Base-by-base conservation (phyloP, 2,329 filamentous ascomycete species). In the Arthrobotrys musiformis region DNA sequence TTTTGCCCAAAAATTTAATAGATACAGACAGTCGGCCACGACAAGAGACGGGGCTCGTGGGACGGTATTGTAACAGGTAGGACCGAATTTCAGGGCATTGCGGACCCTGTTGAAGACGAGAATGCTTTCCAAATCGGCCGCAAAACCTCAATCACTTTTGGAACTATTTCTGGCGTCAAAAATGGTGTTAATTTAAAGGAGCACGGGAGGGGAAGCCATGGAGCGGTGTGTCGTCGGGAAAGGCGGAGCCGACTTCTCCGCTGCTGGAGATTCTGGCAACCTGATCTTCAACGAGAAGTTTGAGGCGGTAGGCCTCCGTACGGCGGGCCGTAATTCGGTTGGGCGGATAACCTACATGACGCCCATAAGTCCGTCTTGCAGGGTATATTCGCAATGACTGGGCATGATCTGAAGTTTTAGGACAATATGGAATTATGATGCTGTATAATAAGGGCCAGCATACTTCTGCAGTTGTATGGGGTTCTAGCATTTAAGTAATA, bases 81-180 rank as follows among this genome's bases (percentile, higher is more conserved):
- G 22, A 48, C 7, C 19, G 22, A 5, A n/a, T 54, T 30, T 8
- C 11, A 33, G 11, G 67, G 56, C n/a, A 70, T 62, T n/a, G 46
- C 56, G 11, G 67, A 70, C 22, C 67, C 67, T 22, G 44, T 70
- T 28, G 30, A 70, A 22, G 19, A 42, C n/a, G 44, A 54, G 44
- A 58, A 17, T 6, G 44, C 37, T 24, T 54, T 70, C 44, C 54
- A 63, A 63, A 35, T 52, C 28, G 67, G 67, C n/a, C 44, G 56
- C 22, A 54, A 17, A 11, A 70, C 56, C 0, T 33, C 56, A 24
- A n/a, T 42, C 24, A 70, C 58, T 24, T 54, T 62, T 44, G 30
- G 67, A 15, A 46, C 17, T 2, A 46, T 70, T 42, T 44, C 24
- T 50, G 44, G 56, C 13, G 44, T 63, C 7, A 26, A 22, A 56